These are phyloP conservation scores for Aspergillus taichungensis DNA, from an alignment of 495 filamentous ascomycete species.

Conservation along the genomic window DNA sequence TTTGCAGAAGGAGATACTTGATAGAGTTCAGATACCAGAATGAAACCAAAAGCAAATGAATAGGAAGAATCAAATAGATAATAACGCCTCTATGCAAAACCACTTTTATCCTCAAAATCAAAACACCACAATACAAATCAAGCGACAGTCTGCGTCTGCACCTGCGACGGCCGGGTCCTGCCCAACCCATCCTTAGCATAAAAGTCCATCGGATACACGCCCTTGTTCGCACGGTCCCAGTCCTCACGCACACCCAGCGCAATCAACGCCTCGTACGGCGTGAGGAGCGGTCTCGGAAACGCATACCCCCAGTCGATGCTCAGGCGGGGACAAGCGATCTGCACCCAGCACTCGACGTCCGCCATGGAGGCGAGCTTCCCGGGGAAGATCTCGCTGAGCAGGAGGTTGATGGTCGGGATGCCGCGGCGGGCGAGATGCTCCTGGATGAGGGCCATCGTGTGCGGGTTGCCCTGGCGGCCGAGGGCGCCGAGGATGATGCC, in stretches of 20 bases:
- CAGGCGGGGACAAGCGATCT: slow-evolving; percentile 87
- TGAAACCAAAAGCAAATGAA: too few relatives aligned
- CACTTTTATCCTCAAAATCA: too few relatives aligned
- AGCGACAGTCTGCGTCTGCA: slow-evolving; percentile 14
- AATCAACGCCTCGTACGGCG: slow-evolving; percentile 90
- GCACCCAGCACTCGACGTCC: slow-evolving; percentile 95
- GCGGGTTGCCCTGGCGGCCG: slow-evolving; percentile 88
- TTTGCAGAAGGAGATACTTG: too few relatives aligned
- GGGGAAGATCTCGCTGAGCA: slow-evolving; percentile 91
- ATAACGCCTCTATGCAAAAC: too few relatives aligned
- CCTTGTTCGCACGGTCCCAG: slow-evolving; percentile 59
- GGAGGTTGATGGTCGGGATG: slow-evolving; percentile 70
- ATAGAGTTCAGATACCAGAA: too few relatives aligned
- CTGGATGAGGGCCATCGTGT: slow-evolving; percentile 84
- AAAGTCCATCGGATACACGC: slow-evolving; percentile 96
- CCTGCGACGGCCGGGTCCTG: slow-evolving; percentile 63
- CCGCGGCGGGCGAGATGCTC: slow-evolving; percentile 54
- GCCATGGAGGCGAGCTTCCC: slow-evolving; percentile 86
- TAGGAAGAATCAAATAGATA: too few relatives aligned
- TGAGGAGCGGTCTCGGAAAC: slow-evolving; percentile 78
- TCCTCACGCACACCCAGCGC: slow-evolving; percentile 68
- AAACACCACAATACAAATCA: slow-evolving; percentile 1
- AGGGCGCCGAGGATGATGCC: slow-evolving; percentile 89
- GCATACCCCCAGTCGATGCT: slow-evolving; percentile 99
- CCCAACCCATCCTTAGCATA: slow-evolving; percentile 90